Conservation (phyloP, 768 basidiomycete species). For the Lyophyllum atratum region DNA sequence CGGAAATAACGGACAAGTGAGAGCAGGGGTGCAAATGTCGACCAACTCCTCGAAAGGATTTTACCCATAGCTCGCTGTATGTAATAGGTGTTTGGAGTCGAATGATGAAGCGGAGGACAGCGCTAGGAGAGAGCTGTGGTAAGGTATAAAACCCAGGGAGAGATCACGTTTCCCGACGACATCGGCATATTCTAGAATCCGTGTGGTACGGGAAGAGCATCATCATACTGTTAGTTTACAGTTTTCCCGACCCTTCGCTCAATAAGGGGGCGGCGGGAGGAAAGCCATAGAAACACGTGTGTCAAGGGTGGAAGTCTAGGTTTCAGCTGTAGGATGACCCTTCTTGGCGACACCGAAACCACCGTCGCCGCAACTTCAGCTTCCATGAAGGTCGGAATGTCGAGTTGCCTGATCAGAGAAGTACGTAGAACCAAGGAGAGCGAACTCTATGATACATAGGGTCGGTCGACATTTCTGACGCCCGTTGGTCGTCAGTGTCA, state of each 20-base stretch:
- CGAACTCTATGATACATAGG: background rate
- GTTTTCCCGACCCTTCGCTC: background rate
- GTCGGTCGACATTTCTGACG: slow-evolving; percentile 3
- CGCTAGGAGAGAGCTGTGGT: background rate
- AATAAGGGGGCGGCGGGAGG: background rate
- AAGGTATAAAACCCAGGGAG: background rate
- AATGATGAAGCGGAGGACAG: background rate
- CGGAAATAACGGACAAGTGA: background rate
- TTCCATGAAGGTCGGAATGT: slow-evolving; percentile 11
- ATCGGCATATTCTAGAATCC: slow-evolving; percentile 10
- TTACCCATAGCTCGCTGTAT: background rate
- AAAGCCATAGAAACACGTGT: slow-evolving; percentile 1
- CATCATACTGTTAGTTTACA: background rate
- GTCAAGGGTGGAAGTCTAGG: background rate
- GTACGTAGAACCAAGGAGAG: background rate
- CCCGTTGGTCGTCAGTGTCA: slow-evolving; percentile 8
- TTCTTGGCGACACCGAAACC: background rate
- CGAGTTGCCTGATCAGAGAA: background rate
- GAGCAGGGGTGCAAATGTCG: background rate
- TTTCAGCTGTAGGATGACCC: background rate
- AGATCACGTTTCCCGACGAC: slow-evolving; percentile 8
- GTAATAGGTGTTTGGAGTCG: background rate
- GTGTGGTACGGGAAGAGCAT: slow-evolving; percentile 1
- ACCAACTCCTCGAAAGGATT: background rate
- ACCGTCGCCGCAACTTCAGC: background rate